These are phyloP conservation scores for Trichoderma koningii DNA, from an alignment of 2,329 filamentous ascomycete genomes.

Conservation along the genomic window DNA sequence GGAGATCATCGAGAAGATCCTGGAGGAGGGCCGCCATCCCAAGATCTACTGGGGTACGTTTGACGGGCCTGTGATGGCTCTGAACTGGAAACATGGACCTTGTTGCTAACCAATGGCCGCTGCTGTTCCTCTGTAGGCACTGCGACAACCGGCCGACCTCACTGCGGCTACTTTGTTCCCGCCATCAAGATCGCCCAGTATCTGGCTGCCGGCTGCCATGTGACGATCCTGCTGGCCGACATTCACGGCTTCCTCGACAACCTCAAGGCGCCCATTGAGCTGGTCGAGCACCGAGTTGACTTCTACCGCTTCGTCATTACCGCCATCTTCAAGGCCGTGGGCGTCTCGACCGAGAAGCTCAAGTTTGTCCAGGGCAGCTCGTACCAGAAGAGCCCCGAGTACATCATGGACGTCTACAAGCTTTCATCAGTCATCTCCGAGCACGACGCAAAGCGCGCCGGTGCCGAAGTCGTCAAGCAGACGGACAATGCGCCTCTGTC, in stretches of 20 bases:
- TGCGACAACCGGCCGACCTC: slow-evolving; percentile 82
- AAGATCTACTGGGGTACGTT: slow-evolving; percentile 78
- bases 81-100: neutral
- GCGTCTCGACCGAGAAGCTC: slow-evolving; percentile 76
- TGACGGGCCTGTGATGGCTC: neutral
- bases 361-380: slow-evolving; percentile 81
- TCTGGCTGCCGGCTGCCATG: slow-evolving; percentile 78
- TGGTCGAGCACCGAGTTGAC: slow-evolving; percentile 76
- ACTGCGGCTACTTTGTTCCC: slow-evolving; percentile 87
- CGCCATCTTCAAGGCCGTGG: slow-evolving; percentile 72
- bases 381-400: slow-evolving; percentile 73
- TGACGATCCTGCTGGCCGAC: slow-evolving; percentile 75
- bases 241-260: slow-evolving; percentile 79
- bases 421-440: slow-evolving; percentile 70
- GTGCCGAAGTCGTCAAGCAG: slow-evolving; percentile 94
- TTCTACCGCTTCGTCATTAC: slow-evolving; percentile 83
- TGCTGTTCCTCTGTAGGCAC: slow-evolving; percentile 55
- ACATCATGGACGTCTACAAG: slow-evolving; percentile 87
- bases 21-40: slow-evolving; percentile 69
- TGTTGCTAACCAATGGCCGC: neutral
- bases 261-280: slow-evolving; percentile 83
- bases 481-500: slow-evolving; percentile 70
- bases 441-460: slow-evolving; percentile 85
- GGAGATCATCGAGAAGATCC: slow-evolving; percentile 76
- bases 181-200: slow-evolving; percentile 89